Evolutionary conservation across 108 stramenopile species (phyloP).

Genomic region (Nannochloropsis salina): DNA sequence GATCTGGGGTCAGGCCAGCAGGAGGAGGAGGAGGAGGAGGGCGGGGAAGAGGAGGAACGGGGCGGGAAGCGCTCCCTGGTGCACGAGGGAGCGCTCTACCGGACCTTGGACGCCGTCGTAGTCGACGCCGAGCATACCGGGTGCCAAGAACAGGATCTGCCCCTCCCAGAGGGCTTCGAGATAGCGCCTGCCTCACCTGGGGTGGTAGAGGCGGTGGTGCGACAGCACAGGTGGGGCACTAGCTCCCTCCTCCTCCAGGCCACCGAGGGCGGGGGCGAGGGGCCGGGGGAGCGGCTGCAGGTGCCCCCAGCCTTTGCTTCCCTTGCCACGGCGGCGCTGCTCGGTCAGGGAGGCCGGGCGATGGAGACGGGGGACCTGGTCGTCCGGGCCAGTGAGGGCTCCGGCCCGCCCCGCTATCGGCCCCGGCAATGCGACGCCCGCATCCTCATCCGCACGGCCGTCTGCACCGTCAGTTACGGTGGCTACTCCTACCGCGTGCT

Average conservation of each 20-base stretch:
- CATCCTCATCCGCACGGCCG: neutral
- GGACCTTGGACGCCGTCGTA: neutral
- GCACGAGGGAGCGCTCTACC: conserved; percentile 11
- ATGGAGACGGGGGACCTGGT: too few species aligned
- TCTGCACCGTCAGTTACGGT: neutral
- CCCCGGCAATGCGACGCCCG: neutral
- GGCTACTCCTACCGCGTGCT: neutral
- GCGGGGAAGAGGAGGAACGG: neutral
- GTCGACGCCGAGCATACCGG: neutral
- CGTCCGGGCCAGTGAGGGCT: too few species aligned
- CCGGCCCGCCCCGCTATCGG: neutral
- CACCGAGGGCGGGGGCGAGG: neutral
- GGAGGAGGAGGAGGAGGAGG: neutral
- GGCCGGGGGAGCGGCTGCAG: neutral
- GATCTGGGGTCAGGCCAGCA: neutral
- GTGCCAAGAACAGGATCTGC: neutral
- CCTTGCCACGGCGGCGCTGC: neutral
- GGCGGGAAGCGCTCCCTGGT: neutral
- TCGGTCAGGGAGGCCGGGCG: neutral
- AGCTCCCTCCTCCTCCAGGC: neutral
- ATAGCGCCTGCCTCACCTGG: neutral
- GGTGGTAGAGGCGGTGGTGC: neutral
- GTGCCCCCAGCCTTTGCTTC: neutral
- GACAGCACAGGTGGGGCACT: neutral
- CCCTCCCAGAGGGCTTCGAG: conserved; percentile 1